Conservation (phyloP, 176 grass and related monocot species). For the Carex myosuroides region DNA sequence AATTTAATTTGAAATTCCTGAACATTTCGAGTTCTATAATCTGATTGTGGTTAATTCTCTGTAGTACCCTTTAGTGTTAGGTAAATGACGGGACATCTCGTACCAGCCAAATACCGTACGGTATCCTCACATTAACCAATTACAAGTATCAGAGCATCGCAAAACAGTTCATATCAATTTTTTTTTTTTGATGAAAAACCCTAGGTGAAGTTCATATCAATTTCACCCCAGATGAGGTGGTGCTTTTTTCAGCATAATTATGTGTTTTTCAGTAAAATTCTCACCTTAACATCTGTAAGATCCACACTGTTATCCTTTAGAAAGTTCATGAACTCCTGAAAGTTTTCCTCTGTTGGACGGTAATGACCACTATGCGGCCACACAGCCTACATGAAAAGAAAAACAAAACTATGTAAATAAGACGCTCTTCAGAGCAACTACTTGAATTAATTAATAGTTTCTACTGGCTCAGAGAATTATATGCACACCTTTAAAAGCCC, state of each 20-base stretch:
- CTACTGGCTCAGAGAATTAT: background rate
- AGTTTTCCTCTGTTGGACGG: conserved; percentile 83
- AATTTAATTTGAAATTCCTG: background rate
- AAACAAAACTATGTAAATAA: conserved; percentile 8
- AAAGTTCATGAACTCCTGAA: background rate
- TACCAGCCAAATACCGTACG: background rate
- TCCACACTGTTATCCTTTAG: conserved; percentile 40
- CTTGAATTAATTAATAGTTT: background rate
- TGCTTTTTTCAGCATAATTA: background rate
- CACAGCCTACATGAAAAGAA: conserved; percentile 45
- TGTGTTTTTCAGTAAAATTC: background rate
- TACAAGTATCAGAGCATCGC: too few relatives aligned
- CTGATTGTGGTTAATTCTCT: background rate
- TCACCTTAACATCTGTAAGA: conserved; percentile 78
- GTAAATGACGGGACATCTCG: background rate
- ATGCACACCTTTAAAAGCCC: conserved; percentile 52
- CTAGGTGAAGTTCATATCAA: background rate
- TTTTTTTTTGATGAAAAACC: too few relatives aligned
- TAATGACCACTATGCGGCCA: conserved; percentile 95
- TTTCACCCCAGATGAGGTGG: background rate
- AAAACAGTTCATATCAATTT: background rate
- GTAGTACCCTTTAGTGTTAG: background rate
- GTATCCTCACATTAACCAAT: too few relatives aligned
- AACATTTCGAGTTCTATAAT: background rate
- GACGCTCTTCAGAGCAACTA: background rate